A percentile compares a stretch with the other conserved stretches of the same genome.
Conservation (phyloP, 2,329 filamentous ascomycete species). For the Phaeosphaeria sp. region DNA sequence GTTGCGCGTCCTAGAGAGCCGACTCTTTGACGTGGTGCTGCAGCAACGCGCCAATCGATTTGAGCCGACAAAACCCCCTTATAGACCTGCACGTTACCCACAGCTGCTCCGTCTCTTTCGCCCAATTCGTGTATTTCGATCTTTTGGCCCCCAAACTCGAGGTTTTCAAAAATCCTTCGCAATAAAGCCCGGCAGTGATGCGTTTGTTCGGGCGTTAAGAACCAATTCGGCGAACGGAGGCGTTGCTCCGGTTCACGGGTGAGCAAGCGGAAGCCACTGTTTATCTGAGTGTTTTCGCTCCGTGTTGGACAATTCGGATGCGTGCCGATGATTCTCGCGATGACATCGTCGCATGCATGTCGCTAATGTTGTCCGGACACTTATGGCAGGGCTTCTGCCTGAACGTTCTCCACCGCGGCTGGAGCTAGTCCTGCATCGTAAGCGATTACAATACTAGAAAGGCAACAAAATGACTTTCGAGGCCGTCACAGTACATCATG, state of each 20-base stretch:
- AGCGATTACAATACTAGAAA: slow-evolving; percentile 9
- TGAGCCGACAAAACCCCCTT: slow-evolving; percentile 41
- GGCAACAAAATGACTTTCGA: background rate
- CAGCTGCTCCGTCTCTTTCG: slow-evolving; percentile 34
- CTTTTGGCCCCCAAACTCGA: slow-evolving; percentile 40
- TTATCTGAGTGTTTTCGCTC: background rate
- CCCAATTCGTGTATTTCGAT: slow-evolving; percentile 21
- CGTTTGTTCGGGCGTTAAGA: slow-evolving; percentile 13
- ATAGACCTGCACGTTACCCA: slow-evolving; percentile 41
- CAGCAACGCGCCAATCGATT: slow-evolving; percentile 43
- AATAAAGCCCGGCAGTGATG: slow-evolving; percentile 12
- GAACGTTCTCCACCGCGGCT: slow-evolving; percentile 19
- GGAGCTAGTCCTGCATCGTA: slow-evolving; percentile 29
- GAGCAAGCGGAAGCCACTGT: slow-evolving; percentile 2
- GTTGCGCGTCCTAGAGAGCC: slow-evolving; percentile 31
- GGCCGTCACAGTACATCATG: background rate
- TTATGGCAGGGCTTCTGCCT: slow-evolving; percentile 27
- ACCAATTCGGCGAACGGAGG: slow-evolving; percentile 13
- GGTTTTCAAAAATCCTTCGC: slow-evolving; percentile 15
- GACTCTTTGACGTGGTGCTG: slow-evolving; percentile 46
- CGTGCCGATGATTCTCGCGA: slow-evolving; percentile 8
- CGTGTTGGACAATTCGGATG: slow-evolving; percentile 4
- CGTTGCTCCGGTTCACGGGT: slow-evolving; percentile 17
- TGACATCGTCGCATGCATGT: slow-evolving; percentile 23
- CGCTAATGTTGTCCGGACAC: slow-evolving; percentile 17